Evolutionary conservation across 2,329 filamentous ascomycete species (phyloP), one percentile per base, ranked within the genome.

Genomic region (Aspergillus pseudoterreus): DNA sequence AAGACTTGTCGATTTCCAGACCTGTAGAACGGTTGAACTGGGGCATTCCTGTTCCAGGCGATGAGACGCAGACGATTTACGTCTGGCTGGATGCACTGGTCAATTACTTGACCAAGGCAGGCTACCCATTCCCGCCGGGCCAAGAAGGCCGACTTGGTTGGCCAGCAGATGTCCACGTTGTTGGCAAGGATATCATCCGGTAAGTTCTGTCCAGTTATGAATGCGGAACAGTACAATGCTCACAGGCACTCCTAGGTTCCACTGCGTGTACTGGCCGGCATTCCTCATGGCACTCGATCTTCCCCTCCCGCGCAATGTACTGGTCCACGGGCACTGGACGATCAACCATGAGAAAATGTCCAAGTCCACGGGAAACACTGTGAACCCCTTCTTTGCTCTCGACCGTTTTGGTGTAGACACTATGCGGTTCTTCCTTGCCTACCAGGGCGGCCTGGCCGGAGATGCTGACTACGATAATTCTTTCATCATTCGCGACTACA

Each of bases 251-350:
- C 12, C 5, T 50, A 77, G 79, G 15, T 99, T 99, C 71, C 95
- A 99, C 69, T 92, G 90, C 70, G 86, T 99, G 44, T 99, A 99
- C 77, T 99, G 95, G 94, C 94, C 94, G 0, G 94, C 94, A 3
- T 87, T 99, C 61, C 83, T 99, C 14, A 87, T 99, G 80, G 92
- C 94, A 1, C 77, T 96, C 12, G 85, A 86, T 47, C 78, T 97
- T 4, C 87, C 90, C 1, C 76, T 88, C 1, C 90, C 94, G 1
- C 86, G 85, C 64, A 84, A 85, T 56, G 82, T 99, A 30, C 77
- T 99, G 2, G 90, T 90, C 47, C 94, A 99, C 67, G 91, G 87
- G 2, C 94, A 99, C 69, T 99, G 95, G 94, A 95, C 91, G 12
- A 85, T 99, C 73, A 89, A 88, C 50, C 84, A 84, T 48, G 83